phyloP scores from a whole-genome alignment of 2,329 filamentous ascomycete species.

The Penicillium nordicum region DNA sequence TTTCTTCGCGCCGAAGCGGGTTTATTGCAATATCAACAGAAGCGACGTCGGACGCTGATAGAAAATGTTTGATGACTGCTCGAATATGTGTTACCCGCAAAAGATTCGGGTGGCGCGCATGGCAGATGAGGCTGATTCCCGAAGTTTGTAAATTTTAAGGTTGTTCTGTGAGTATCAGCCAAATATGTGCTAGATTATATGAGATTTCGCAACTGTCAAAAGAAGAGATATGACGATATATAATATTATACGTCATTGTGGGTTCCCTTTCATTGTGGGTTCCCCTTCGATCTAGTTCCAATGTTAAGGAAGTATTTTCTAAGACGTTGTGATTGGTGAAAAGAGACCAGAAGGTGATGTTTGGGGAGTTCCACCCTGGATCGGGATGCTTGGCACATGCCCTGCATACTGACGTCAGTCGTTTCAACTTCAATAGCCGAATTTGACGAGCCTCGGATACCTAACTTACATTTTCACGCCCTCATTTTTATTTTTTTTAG shows the following conservation, averaged over 20 bases:
- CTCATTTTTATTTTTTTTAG: too few relatives aligned
- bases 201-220: background rate
- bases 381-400: background rate
- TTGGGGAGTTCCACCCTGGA: background rate
- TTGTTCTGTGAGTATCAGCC: background rate
- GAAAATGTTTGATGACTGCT: background rate
- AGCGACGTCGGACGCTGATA: background rate
- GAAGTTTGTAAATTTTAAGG: background rate
- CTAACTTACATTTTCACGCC: background rate
- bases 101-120: background rate
- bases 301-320: background rate
- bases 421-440: background rate
- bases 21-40: background rate
- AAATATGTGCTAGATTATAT: background rate
- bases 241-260: conserved; percentile 8
- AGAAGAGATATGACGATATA: background rate
- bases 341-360: background rate
- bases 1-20: background rate
- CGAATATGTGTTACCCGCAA: background rate
- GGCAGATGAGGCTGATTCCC: background rate
- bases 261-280: conserved; percentile 3
- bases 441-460: background rate
- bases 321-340: background rate
- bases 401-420: background rate
- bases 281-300: conserved; percentile 3